These are phyloP conservation scores for Plasmodium knowlesi DNA, from an alignment of 169 alveolate species.

Conservation along the genomic window DNA sequence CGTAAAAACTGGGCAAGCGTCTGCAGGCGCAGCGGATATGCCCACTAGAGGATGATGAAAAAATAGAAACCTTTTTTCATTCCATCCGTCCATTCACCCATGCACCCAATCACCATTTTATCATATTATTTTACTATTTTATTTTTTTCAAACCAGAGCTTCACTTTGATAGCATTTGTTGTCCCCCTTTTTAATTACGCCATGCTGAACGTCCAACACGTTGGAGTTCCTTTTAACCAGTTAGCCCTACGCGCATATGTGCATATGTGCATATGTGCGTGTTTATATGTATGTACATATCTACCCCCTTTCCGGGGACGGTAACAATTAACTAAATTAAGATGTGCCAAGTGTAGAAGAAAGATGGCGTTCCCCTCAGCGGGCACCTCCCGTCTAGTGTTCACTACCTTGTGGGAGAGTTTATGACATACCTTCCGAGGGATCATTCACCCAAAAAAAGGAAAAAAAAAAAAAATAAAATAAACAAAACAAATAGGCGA, in stretches of 20 bases:
- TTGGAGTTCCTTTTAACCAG: background rate
- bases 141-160: background rate
- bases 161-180: background rate
- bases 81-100: background rate
- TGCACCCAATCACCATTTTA: too few relatives aligned
- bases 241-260: background rate
- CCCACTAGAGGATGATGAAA: background rate
- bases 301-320: background rate
- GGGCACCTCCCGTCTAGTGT: background rate
- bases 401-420: background rate
- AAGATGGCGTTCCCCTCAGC: background rate
- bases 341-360: background rate
- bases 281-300: background rate
- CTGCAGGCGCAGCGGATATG: background rate
- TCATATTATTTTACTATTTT: background rate
- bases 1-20: background rate
- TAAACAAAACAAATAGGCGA: background rate
- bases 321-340: background rate
- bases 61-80: background rate
- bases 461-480: slow-evolving; percentile 16
- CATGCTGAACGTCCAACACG: background rate
- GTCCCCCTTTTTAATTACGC: background rate
- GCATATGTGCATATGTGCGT: background rate
- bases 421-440: background rate
- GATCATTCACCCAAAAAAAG: background rate